Conservation (phyloP, 805 yeast genomes). For the Candida nanaspora region DNA sequence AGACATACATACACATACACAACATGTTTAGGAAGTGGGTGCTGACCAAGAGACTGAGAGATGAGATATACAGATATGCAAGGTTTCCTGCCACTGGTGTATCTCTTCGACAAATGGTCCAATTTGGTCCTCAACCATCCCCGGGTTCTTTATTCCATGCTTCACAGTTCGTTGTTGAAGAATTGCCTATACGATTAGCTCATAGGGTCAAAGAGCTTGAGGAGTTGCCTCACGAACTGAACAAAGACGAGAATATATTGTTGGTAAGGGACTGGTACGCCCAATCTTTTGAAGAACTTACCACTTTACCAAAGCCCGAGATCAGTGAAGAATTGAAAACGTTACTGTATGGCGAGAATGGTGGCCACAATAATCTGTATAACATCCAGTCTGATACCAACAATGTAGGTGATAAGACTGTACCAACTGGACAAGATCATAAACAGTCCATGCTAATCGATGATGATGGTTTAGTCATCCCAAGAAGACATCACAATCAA, state of each 20-base stretch:
- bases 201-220: constrained; percentile 82
- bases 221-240: constrained; percentile 67
- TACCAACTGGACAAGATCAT: too few relatives aligned
- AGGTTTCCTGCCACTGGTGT: constrained; percentile 77
- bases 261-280: constrained; percentile 86
- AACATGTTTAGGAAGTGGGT: constrained; percentile 30
- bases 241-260: constrained; percentile 65
- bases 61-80: constrained; percentile 58
- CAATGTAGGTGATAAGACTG: too few relatives aligned
- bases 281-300: constrained; percentile 78
- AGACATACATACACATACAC: too few relatives aligned
- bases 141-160: constrained; percentile 79
- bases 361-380: constrained; percentile 5
- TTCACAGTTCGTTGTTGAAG: constrained; percentile 77
- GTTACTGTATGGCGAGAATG: constrained; percentile 21
- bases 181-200: constrained; percentile 80
- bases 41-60: constrained; percentile 40
- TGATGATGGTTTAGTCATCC: constrained; percentile 42
- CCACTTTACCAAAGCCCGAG: constrained; percentile 53
- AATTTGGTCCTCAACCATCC: constrained; percentile 73
- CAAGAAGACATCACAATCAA: constrained; percentile 8
- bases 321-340: constrained; percentile 35
- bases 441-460: constrained; percentile 21
- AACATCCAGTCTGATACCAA: neutral
- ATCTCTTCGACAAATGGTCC: constrained; percentile 83